phyloP scores from a whole-genome alignment of 176 grass and related monocot genomes.

The Rhipidocladum racemiflorum region DNA sequence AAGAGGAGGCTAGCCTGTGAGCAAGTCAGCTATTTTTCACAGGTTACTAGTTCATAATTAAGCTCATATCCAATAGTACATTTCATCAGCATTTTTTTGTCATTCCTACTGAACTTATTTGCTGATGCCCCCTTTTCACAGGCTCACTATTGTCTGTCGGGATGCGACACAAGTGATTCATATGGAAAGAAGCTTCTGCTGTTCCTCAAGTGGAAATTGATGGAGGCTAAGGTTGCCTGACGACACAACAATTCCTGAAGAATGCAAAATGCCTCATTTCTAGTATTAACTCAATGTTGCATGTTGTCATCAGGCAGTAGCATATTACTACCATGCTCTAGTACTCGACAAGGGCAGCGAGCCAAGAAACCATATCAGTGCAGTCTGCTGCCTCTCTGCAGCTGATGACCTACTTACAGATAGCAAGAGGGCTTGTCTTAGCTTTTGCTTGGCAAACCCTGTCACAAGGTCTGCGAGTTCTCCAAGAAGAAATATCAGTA shows the following conservation, averaged over 20 bases:
- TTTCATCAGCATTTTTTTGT: constrained; percentile 3
- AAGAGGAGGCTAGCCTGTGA: constrained; percentile 95
- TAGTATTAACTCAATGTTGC: constrained; percentile 3
- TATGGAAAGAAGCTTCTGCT: constrained; percentile 85
- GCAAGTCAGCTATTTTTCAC: constrained; percentile 79
- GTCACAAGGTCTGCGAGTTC: constrained; percentile 56
- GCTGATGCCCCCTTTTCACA: constrained; percentile 33
- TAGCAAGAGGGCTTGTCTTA: constrained; percentile 83
- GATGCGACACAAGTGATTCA: constrained; percentile 74
- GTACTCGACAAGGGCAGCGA: constrained; percentile 75
- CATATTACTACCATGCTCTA: constrained; percentile 89
- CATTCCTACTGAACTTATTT: neutral
- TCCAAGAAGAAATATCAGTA: neutral
- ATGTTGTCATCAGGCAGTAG: constrained; percentile 56
- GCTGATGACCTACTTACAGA: constrained; percentile 70
- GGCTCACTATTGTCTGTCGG: constrained; percentile 79
- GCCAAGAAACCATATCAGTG: constrained; percentile 59
- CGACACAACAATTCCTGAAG: constrained; percentile 2
- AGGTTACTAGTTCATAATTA: constrained; percentile 39
- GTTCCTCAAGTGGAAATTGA: constrained; percentile 93
- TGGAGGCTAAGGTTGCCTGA: constrained; percentile 82
- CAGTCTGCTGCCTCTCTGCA: constrained; percentile 81
- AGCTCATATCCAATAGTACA: neutral
- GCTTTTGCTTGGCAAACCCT: constrained; percentile 84
- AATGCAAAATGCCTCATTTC: neutral